Conservation (phyloP, 2,329 filamentous ascomycete species). For the Endoconidiophora laricicola region DNA sequence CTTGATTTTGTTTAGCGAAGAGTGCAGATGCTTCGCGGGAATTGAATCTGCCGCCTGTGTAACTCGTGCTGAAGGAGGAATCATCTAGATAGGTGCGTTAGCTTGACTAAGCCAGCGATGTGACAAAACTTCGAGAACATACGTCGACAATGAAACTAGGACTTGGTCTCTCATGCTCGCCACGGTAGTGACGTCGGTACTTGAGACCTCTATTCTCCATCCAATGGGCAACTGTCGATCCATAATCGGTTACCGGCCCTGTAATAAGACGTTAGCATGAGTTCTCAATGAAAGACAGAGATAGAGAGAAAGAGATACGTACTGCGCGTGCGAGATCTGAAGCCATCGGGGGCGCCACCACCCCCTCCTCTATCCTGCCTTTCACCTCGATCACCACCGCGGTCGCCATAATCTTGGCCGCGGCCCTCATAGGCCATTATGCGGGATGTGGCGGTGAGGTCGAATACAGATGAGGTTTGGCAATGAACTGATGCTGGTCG, state of each 20-base stretch:
- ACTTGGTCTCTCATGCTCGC: constrained; percentile 72
- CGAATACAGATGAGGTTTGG: too few relatives aligned
- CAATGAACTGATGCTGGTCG: too few relatives aligned
- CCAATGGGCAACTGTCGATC: constrained; percentile 79
- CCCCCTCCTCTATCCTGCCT: constrained; percentile 16
- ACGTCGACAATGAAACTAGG: constrained; percentile 83
- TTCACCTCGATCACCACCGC: not conserved
- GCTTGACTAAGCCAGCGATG: not conserved
- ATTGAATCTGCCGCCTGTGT: constrained; percentile 69
- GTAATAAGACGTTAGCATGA: not conserved
- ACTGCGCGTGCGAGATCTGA: constrained; percentile 36
- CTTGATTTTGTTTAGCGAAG: constrained; percentile 96
- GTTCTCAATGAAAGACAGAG: constrained; percentile 1
- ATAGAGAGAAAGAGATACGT: constrained; percentile 19
- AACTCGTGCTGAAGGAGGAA: constrained; percentile 63
- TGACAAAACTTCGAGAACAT: constrained; percentile 21
- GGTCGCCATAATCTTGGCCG: constrained; percentile 28
- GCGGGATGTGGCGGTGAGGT: too few relatives aligned
- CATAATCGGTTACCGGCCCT: constrained; percentile 90
- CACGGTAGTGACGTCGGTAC: constrained; percentile 52
- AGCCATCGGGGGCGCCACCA: constrained; percentile 28
- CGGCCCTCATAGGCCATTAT: constrained; percentile 38
- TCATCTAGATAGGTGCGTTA: constrained; percentile 41
- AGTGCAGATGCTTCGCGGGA: constrained; percentile 87
- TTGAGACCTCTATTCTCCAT: constrained; percentile 58